phyloP scores from a whole-genome alignment of 2,329 filamentous ascomycete species.

The Calonectria pteridis region DNA sequence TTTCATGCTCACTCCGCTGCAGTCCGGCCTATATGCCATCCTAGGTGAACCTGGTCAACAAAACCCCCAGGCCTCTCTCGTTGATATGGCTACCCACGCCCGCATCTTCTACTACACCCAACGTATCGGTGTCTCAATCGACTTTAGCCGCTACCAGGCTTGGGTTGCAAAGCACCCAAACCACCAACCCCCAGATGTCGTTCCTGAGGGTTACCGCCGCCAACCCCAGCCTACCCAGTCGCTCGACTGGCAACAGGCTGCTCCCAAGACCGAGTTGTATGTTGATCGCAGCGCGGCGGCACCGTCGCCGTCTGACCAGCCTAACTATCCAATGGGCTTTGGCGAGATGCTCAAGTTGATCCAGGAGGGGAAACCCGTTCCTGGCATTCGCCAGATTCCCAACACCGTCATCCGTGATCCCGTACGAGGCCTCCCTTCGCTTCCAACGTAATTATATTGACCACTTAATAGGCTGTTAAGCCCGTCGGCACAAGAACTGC shows the following conservation, averaged over 20 bases:
- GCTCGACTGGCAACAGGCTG: constrained; percentile 63
- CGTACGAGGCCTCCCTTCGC: constrained; percentile 56
- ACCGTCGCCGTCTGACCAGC: constrained; percentile 55
- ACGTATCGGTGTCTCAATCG: constrained; percentile 65
- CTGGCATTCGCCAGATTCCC: constrained; percentile 89
- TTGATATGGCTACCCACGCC: constrained; percentile 73
- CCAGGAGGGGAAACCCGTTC: constrained; percentile 83
- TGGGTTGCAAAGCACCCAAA: constrained; percentile 64
- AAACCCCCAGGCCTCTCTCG: constrained; percentile 62
- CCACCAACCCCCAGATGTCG: constrained; percentile 51
- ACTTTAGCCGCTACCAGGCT: constrained; percentile 75
- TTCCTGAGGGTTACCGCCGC: constrained; percentile 50
- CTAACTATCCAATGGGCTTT: constrained; percentile 85
- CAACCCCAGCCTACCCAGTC: constrained; percentile 20
- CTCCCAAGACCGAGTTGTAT: constrained; percentile 61
- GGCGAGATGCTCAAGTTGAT: constrained; percentile 89
- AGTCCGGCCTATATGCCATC: constrained; percentile 74
- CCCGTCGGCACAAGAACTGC: constrained; percentile 61
- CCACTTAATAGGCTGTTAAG: constrained; percentile 55
- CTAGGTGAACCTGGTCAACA: constrained; percentile 64
- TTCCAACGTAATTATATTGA: constrained; percentile 17
- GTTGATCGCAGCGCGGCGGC: constrained; percentile 53
- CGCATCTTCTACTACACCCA: constrained; percentile 75
- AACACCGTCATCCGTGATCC: constrained; percentile 80
- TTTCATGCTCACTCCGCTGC: constrained; percentile 3